Percentiles rank a stretch among this genome's conserved stretches.
Conservation (phyloP, 148 eudicot genomes). For the Spergularia bocconei region DNA sequence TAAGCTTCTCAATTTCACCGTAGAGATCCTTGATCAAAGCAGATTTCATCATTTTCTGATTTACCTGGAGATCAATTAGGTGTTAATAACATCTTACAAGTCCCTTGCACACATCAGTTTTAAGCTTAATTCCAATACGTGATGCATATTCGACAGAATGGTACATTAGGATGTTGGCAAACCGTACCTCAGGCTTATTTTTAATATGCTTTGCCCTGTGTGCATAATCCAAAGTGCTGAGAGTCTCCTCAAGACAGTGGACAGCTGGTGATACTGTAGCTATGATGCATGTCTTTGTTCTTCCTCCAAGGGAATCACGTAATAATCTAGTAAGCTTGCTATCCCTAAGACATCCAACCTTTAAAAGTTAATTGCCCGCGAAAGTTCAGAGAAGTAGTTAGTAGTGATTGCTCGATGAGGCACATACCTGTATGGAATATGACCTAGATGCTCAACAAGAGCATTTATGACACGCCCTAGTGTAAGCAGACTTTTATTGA, state of each 20-base stretch:
- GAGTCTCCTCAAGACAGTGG: constrained; percentile 89
- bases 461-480: constrained; percentile 91
- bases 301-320: constrained; percentile 90
- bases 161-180: background rate
- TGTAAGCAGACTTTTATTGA: constrained; percentile 88
- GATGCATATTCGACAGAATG: background rate
- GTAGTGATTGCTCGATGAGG: too few relatives aligned
- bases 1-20: constrained; percentile 85
- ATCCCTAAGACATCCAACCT: constrained; percentile 43
- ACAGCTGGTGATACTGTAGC: constrained; percentile 98
- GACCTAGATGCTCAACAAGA: constrained; percentile 94
- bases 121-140: background rate
- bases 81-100: constrained; percentile 2
- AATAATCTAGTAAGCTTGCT: constrained; percentile 91
- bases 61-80: constrained; percentile 44
- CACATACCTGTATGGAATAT: constrained; percentile 75
- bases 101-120: background rate
- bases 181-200: constrained; percentile 89
- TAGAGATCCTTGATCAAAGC: constrained; percentile 89
- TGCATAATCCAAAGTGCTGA: constrained; percentile 91
- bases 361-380: constrained; percentile 15
- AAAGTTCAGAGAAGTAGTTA: background rate
- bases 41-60: constrained; percentile 95
- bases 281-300: constrained; percentile 92
- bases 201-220: constrained; percentile 86